A percentile compares a stretch with the other conserved stretches of the same genome.
phyloP scores from a whole-genome alignment of 2,329 filamentous ascomycete genomes.

The Claviceps digitariae region DNA sequence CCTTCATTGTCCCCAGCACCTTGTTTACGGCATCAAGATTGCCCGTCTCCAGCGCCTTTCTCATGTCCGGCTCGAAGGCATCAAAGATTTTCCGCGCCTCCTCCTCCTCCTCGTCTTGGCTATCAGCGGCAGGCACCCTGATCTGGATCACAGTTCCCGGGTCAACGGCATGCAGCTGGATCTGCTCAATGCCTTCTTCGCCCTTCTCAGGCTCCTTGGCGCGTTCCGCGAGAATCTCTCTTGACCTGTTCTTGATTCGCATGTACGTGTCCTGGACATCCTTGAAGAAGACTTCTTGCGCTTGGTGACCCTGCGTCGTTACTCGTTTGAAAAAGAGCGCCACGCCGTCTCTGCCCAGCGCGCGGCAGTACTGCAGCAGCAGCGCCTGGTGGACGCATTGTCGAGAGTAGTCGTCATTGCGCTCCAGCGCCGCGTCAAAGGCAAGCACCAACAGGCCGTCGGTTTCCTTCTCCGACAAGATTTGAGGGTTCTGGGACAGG shows the following conservation, averaged over 20 bases:
- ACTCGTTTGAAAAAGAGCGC: conserved; percentile 93
- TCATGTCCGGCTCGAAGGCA: conserved; percentile 66
- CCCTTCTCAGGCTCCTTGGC: conserved; percentile 27
- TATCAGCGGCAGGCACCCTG: conserved; percentile 56
- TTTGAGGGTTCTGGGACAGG: conserved; percentile 61
- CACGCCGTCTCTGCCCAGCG: conserved; percentile 77
- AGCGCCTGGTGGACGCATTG: conserved; percentile 91
- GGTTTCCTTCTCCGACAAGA: conserved; percentile 74
- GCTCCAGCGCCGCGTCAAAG: conserved; percentile 74
- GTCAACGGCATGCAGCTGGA: conserved; percentile 92
- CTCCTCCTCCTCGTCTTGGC: conserved; percentile 50
- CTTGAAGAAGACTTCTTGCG: conserved; percentile 79
- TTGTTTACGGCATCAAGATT: conserved; percentile 50
- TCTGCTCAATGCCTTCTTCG: conserved; percentile 64
- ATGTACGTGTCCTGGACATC: conserved; percentile 83
- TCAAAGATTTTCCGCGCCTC: conserved; percentile 67
- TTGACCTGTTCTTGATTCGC: conserved; percentile 63
- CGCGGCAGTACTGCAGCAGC: conserved; percentile 86
- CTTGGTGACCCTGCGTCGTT: conserved; percentile 78
- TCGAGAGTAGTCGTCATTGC: conserved; percentile 60
- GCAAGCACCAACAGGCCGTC: conserved; percentile 84
- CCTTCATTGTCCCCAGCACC: conserved; percentile 71
- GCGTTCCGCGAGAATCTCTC: conserved; percentile 50
- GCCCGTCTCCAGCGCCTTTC: conserved; percentile 74
- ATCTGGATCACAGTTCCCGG: conserved; percentile 88